A percentile compares a stretch with the other conserved stretches of the same genome.
These are phyloP conservation scores for Blechomonas ayalai DNA, from an alignment of 208 protist genomes.

Conservation along the genomic window DNA sequence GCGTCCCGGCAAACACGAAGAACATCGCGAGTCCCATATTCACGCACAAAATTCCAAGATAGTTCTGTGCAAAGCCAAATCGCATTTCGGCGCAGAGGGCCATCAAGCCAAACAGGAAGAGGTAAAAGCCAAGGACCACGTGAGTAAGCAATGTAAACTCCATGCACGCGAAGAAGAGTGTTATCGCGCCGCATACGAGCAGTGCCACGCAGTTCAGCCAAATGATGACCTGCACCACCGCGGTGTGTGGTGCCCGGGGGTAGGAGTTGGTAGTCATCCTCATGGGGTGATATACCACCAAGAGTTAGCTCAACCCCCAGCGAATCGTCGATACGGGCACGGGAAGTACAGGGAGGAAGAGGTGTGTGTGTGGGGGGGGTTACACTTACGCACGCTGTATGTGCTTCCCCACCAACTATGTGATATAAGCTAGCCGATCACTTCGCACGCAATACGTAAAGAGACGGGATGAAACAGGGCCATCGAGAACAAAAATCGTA, in stretches of 20 bases:
- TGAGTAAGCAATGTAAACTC: constrained; percentile 10
- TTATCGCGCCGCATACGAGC: constrained; percentile 19
- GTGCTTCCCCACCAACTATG: no score
- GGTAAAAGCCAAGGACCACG: constrained; percentile 27
- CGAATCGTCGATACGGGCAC: no score
- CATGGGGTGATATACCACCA: no score
- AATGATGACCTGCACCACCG: constrained; percentile 13
- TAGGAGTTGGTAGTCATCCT: no score
- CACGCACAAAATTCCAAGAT: constrained; percentile 28
- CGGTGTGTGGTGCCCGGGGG: constrained; percentile 8
- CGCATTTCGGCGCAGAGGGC: constrained; percentile 15
- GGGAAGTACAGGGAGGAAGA: no score
- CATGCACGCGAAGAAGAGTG: constrained; percentile 25
- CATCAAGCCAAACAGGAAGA: constrained; percentile 28
- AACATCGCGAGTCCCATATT: constrained; percentile 23
- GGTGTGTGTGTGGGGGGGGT: no score
- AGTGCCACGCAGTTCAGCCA: constrained; percentile 25
- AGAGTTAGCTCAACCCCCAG: no score
- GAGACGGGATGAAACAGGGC: no score
- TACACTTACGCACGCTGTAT: no score
- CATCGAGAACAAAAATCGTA: no score
- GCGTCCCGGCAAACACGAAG: constrained; percentile 43
- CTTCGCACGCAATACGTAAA: no score
- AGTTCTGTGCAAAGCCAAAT: constrained; percentile 12
- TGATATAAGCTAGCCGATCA: no score